These are phyloP conservation scores for Thymus mandschuricus DNA, from an alignment of 257 asterid genomes.

Conservation along the genomic window DNA sequence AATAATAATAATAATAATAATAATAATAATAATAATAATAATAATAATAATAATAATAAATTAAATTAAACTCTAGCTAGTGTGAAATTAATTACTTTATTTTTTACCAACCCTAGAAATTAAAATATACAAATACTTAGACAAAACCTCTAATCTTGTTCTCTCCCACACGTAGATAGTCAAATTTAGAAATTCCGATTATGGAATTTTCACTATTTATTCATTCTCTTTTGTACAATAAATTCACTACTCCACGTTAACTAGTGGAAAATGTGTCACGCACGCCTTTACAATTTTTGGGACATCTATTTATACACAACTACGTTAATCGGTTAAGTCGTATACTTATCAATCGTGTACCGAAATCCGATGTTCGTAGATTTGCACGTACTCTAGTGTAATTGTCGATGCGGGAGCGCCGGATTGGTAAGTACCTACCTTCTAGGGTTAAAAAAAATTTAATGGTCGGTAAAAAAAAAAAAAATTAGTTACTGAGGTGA, in stretches of 20 bases:
- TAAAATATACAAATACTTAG: too few relatives aligned
- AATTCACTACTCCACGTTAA: slow-evolving; percentile 2
- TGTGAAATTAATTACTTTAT: too few relatives aligned
- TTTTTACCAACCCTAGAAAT: too few relatives aligned
- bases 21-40: too few relatives aligned
- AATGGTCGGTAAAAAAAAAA: not conserved
- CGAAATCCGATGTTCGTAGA: not conserved
- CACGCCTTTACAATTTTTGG: not conserved
- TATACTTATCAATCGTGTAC: too few relatives aligned
- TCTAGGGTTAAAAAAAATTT: too few relatives aligned
- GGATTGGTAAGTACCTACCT: not conserved
- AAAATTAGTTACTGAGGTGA: not conserved
- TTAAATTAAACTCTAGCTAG: too few relatives aligned
- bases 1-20: too few relatives aligned
- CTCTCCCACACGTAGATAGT: slow-evolving; percentile 28
- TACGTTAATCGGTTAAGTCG: not conserved
- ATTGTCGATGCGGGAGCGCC: not conserved
- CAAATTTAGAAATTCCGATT: slow-evolving; percentile 15
- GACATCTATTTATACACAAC: not conserved
- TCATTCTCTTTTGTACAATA: not conserved
- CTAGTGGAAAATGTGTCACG: slow-evolving; percentile 15
- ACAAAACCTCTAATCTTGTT: slow-evolving; percentile 19
- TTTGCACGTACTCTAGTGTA: not conserved
- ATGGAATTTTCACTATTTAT: slow-evolving; percentile 1
- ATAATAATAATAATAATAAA: too few relatives aligned